Percentiles rank a stretch among this genome's conserved stretches.
phyloP scores from a whole-genome alignment of 768 basidiomycete species.

The Daedaleopsis nitida region DNA sequence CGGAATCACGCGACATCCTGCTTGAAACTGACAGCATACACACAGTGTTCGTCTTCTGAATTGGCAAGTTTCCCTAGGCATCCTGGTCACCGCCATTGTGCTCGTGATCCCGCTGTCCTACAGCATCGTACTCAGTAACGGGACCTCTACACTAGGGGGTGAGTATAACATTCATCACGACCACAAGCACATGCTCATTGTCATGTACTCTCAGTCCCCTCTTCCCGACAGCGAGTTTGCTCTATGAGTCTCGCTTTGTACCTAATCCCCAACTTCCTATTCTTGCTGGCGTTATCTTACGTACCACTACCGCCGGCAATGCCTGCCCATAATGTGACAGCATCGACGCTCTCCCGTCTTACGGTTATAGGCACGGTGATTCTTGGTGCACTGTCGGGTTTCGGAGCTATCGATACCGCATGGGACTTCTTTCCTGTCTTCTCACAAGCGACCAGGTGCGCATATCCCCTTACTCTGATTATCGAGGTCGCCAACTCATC shows the following conservation, averaged over 20 bases:
- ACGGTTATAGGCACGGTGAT: slow-evolving; percentile 77
- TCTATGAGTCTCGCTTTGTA: slow-evolving; percentile 40
- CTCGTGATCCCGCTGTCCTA: slow-evolving; percentile 66
- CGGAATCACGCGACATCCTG: too few relatives aligned
- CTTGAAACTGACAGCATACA: not conserved
- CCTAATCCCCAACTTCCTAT: slow-evolving; percentile 46
- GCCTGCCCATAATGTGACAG: slow-evolving; percentile 36
- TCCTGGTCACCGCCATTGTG: slow-evolving; percentile 64
- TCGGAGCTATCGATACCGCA: slow-evolving; percentile 70
- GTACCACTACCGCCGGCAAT: slow-evolving; percentile 61
- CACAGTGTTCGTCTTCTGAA: slow-evolving; percentile 62
- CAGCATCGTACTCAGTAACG: slow-evolving; percentile 53
- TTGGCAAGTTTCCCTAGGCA: slow-evolving; percentile 66
- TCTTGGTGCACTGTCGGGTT: slow-evolving; percentile 80
- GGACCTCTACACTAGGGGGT: slow-evolving; percentile 17
- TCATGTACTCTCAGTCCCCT: slow-evolving; percentile 13
- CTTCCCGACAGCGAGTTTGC: slow-evolving; percentile 33
- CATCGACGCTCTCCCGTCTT: slow-evolving; percentile 58
- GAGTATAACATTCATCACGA: not conserved
- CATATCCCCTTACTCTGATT: not conserved
- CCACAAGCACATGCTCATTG: not conserved
- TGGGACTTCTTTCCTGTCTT: slow-evolving; percentile 59
- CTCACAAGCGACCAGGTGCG: slow-evolving; percentile 31
- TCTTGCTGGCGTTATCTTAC: slow-evolving; percentile 58
- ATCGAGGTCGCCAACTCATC: not conserved